Conservation (phyloP, 805 yeast species). For the Candida berthetii region DNA sequence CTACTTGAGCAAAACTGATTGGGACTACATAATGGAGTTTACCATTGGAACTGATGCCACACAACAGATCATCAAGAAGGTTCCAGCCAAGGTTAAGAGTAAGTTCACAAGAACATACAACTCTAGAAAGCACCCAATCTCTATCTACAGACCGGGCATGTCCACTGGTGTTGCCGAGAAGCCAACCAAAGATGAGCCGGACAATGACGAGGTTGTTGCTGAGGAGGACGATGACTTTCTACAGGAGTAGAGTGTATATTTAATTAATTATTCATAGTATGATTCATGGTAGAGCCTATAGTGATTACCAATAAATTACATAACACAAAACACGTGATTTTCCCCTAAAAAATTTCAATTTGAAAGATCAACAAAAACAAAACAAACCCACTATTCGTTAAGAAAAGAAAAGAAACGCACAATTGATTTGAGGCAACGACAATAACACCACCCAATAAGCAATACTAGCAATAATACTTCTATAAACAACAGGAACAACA, state of each 20-base stretch:
- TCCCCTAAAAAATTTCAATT: neutral
- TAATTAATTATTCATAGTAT: neutral
- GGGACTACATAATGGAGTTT: slow-evolving; percentile 83
- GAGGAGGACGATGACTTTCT: slow-evolving; percentile 9
- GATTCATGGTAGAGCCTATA: too few relatives aligned
- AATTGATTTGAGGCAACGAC: too few relatives aligned
- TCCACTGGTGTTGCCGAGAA: slow-evolving; percentile 32
- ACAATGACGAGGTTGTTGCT: slow-evolving; percentile 9
- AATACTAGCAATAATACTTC: too few relatives aligned
- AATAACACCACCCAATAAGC: too few relatives aligned
- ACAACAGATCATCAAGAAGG: slow-evolving; percentile 44
- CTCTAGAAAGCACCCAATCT: slow-evolving; percentile 70
- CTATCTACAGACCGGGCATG: slow-evolving; percentile 70
- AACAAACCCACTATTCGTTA: neutral
- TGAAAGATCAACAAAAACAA: neutral
- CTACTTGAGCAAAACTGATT: slow-evolving; percentile 83
- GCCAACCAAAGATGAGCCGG: slow-evolving; percentile 11
- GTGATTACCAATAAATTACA: too few relatives aligned
- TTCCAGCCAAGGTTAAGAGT: slow-evolving; percentile 74
- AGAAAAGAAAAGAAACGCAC: too few relatives aligned
- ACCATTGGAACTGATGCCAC: slow-evolving; percentile 59
- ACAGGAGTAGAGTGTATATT: neutral
- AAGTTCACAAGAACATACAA: slow-evolving; percentile 87
- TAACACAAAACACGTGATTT: neutral
- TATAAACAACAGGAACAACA: too few relatives aligned